phyloP scores from a whole-genome alignment of 2,329 filamentous ascomycete species.

The Alternaria burnsii region DNA sequence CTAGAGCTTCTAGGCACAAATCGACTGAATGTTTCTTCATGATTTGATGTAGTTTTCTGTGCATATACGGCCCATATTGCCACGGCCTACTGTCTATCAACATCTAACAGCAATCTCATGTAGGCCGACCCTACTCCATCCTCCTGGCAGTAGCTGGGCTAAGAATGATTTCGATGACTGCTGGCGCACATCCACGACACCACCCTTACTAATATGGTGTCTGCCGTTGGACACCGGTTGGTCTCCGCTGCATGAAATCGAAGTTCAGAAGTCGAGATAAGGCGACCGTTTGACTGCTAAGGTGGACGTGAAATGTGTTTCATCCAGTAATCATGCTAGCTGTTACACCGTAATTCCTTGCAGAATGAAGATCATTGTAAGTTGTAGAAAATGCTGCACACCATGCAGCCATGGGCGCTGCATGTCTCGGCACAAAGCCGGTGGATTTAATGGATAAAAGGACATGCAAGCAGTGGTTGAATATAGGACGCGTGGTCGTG shows the following conservation, averaged over 20 bases:
- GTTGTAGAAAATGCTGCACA: constrained; percentile 2
- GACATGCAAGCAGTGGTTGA: constrained; percentile 1
- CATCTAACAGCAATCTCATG: not conserved
- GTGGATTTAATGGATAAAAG: not conserved
- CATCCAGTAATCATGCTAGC: not conserved
- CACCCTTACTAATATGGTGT: constrained; percentile 3
- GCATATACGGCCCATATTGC: not conserved
- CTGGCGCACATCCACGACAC: constrained; percentile 5
- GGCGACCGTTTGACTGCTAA: not conserved
- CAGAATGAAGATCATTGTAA: constrained; percentile 12
- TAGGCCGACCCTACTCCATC: not conserved
- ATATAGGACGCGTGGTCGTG: constrained; percentile 2
- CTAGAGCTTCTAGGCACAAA: not conserved
- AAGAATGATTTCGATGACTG: not conserved
- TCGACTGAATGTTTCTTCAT: not conserved
- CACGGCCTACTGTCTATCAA: not conserved
- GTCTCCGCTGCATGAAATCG: not conserved
- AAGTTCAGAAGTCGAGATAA: constrained; percentile 7
- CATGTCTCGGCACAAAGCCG: constrained; percentile 1
- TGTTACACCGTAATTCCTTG: constrained; percentile 4
- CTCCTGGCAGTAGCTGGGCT: not conserved
- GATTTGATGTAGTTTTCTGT: not conserved
- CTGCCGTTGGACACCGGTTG: constrained; percentile 3
- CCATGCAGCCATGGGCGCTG: not conserved
- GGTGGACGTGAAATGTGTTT: not conserved